phyloP scores from a whole-genome alignment of 164 flowering plant species.

The Chloranthus sessilifolius region DNA sequence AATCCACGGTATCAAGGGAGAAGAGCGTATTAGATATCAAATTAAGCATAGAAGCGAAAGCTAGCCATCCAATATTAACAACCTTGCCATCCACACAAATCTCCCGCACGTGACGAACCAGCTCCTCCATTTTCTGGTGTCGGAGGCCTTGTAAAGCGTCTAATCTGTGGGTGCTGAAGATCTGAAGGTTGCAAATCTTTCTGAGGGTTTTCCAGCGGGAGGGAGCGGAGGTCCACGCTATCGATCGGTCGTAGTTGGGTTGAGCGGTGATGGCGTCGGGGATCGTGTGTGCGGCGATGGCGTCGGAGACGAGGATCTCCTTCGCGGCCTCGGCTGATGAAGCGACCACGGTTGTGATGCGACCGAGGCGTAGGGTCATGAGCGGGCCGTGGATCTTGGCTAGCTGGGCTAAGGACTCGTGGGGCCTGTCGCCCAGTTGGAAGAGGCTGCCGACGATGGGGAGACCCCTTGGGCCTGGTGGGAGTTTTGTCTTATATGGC shows the following conservation, averaged over 20 bases:
- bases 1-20: constrained; percentile 16
- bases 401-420: constrained; percentile 18
- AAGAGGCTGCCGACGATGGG: constrained; percentile 28
- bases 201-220: constrained; percentile 17
- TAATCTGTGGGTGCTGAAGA: constrained; percentile 18
- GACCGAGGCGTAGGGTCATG: constrained; percentile 24
- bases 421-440: constrained; percentile 17
- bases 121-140: constrained; percentile 20
- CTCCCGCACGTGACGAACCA: constrained; percentile 9
- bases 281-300: constrained; percentile 20
- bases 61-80: constrained; percentile 16
- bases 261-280: constrained; percentile 12
- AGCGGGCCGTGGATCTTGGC: constrained; percentile 23
- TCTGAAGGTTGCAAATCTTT: constrained; percentile 6
- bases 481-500: constrained; percentile 18
- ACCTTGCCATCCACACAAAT: background rate
- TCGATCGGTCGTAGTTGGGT: constrained; percentile 9
- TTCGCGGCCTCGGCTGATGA: constrained; percentile 21
- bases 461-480: constrained; percentile 26
- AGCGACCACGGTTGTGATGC: constrained; percentile 11
- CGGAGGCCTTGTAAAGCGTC: constrained; percentile 17
- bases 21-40: constrained; percentile 19
- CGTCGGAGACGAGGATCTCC: constrained; percentile 20
- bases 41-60: constrained; percentile 14
- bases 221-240: constrained; percentile 17